A percentile compares a stretch with the other conserved stretches of the same genome.
phyloP scores from a whole-genome alignment of 768 basidiomycete species.

The Podaxis sp. region DNA sequence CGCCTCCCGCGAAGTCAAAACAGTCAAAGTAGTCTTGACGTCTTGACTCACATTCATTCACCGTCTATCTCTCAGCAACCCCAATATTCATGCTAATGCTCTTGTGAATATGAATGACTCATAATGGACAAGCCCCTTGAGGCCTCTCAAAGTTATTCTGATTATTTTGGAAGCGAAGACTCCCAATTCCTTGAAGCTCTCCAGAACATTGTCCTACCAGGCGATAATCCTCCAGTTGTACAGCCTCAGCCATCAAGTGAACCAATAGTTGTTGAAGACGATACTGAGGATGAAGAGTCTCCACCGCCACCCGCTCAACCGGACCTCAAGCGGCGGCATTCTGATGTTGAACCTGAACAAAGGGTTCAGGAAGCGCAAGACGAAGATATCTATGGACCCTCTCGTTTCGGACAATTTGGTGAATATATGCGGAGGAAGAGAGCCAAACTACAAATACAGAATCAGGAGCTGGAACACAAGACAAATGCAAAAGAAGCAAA shows the following conservation, averaged over 20 bases:
- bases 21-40: too few species aligned
- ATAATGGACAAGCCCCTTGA: conserved; percentile 1
- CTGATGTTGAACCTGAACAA: conserved; percentile 24
- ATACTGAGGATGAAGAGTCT: conserved; percentile 26
- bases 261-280: conserved; percentile 16
- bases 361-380: conserved; percentile 22
- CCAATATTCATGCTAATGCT: neutral
- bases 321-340: conserved; percentile 37
- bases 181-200: conserved; percentile 52
- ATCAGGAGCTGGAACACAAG: conserved; percentile 36
- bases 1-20: too few species aligned
- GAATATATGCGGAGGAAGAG: conserved; percentile 92
- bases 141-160: conserved; percentile 43
- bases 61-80: neutral
- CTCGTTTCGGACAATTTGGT: conserved; percentile 78
- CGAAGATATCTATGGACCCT: conserved; percentile 66
- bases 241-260: conserved; percentile 13
- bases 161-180: conserved; percentile 56
- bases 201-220: conserved; percentile 42
- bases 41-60: neutral
- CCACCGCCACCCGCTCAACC: conserved; percentile 41
- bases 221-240: conserved; percentile 32
- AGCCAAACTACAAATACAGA: conserved; percentile 86
- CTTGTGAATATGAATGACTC: neutral
- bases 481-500: conserved; percentile 16